Base-by-base conservation (phyloP, 2,329 filamentous ascomycete species). In the Curvularia lunata region DNA sequence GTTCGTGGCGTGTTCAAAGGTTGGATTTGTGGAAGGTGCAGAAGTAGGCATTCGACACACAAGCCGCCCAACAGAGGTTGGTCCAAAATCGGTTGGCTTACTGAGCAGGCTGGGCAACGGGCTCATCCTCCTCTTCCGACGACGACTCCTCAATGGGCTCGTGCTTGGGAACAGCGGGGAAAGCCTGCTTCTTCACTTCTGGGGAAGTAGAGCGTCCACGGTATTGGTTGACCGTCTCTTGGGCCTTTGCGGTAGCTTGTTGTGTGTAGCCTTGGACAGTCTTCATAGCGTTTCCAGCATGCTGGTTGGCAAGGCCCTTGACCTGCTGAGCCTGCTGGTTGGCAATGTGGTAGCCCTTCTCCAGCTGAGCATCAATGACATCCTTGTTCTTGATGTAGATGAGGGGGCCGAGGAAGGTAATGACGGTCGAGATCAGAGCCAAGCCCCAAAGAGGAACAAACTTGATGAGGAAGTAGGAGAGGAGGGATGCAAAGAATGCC, bases 351-450 rank as follows among this genome's bases (percentile, higher is more conserved):
- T 82, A 79, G 42, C 81, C 79, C 65, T 85, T 81, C 65, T 82
- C 77, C 49, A 88, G 77, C 65, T 88, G 85, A 54, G 79, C 78
- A 67, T 89, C 86, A 65, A 89, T 88, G 64, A 85, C 69, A 65
- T 88, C 85, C 69, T 84, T 84, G 82, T 89, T 88, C 79, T 82
- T 83, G 70, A 88, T 82, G 79, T 89, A 89, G 72, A 86, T 68
- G 56, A 89, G 80, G 51, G 86, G 86, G 41, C 79, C 82, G 54
- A 88, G 78, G 79, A 86, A 89, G 70, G 84, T 76, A 63, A 83
- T 73, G 54, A 80, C 79, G 58, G 84, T 84, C 53, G 78, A 81
- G 69, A 88, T 80, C 63, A 88, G 77, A 52, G 83, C 77, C 63
- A 89, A 78, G 28, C 85, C 86, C 86, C 86, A 89, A 65, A 86